A percentile compares a stretch with the other conserved stretches of the same genome.
phyloP scores from a whole-genome alignment of 2,329 filamentous ascomycete genomes.

The Diaporthe helianthi region DNA sequence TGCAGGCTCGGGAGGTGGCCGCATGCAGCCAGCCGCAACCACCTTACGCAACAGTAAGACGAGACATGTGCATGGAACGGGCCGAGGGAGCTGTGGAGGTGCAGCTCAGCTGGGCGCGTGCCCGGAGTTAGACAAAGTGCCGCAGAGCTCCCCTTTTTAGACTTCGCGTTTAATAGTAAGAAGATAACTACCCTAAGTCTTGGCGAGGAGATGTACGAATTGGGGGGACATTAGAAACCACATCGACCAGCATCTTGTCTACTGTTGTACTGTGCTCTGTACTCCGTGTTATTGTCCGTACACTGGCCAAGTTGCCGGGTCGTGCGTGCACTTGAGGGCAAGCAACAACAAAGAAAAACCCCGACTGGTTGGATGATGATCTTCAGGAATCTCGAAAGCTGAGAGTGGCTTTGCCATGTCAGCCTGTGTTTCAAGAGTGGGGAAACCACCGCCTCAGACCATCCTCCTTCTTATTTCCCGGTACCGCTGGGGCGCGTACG shows the following conservation, averaged over 20 bases:
- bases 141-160: background rate
- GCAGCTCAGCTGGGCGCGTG: background rate
- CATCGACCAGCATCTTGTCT: background rate
- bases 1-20: background rate
- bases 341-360: too few relatives aligned
- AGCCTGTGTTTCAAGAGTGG: constrained; percentile 20
- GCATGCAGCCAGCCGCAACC: background rate
- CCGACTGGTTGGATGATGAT: background rate
- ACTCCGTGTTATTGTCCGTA: too few relatives aligned
- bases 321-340: background rate
- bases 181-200: background rate
- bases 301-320: background rate
- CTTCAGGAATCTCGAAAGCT: background rate
- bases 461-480: background rate
- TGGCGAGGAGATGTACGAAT: background rate
- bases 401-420: background rate
- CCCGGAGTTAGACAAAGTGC: background rate
- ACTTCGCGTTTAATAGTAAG: background rate
- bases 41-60: background rate
- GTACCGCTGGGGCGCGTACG: constrained; percentile 20
- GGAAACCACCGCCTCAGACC: background rate
- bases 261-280: too few relatives aligned
- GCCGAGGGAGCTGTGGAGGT: constrained; percentile 11
- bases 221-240: background rate
- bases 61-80: background rate